These are phyloP conservation scores for Thozetella sp. DNA, from an alignment of 495 filamentous ascomycete genomes.

Conservation along the genomic window DNA sequence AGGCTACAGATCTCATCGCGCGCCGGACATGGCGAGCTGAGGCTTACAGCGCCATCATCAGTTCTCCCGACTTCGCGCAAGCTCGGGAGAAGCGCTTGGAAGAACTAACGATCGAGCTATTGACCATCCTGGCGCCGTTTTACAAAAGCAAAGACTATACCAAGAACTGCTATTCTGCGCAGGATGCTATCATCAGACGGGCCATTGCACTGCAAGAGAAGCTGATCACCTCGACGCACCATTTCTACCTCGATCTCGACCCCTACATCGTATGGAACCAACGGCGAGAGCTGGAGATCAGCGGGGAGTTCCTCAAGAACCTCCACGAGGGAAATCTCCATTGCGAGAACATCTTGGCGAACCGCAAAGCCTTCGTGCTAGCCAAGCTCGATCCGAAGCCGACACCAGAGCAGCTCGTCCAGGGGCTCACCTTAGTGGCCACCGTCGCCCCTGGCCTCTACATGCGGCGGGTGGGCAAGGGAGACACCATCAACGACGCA, in stretches of 20 bases:
- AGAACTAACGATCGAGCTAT: slow-evolving; percentile 14
- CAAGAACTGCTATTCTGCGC: slow-evolving; percentile 9
- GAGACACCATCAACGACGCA: slow-evolving; percentile 18
- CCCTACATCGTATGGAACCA: slow-evolving; percentile 16
- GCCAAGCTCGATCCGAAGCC: slow-evolving; percentile 22
- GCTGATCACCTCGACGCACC: slow-evolving; percentile 25
- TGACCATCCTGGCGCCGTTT: slow-evolving; percentile 15
- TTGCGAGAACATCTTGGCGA: slow-evolving; percentile 28
- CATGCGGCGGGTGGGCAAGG: slow-evolving; percentile 20
- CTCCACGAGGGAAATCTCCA: slow-evolving; percentile 17
- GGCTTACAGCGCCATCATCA: slow-evolving; percentile 24
- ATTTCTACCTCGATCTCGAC: slow-evolving; percentile 24
- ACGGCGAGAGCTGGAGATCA: slow-evolving; percentile 7
- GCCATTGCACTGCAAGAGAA: slow-evolving; percentile 27
- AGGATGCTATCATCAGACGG: slow-evolving; percentile 21
- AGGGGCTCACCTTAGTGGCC: slow-evolving; percentile 16
- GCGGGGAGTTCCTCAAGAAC: slow-evolving; percentile 18
- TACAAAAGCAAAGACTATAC: slow-evolving; percentile 9
- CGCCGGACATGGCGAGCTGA: slow-evolving; percentile 31
- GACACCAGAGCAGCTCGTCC: slow-evolving; percentile 14
- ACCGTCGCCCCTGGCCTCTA: slow-evolving; percentile 21
- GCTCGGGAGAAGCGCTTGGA: slow-evolving; percentile 2
- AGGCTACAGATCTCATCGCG: slow-evolving; percentile 24
- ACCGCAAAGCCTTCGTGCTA: slow-evolving; percentile 22
- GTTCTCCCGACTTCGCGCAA: slow-evolving; percentile 16